Base-by-base conservation (phyloP, 345 rosid genomes). In the Raphanus sativus region DNA sequence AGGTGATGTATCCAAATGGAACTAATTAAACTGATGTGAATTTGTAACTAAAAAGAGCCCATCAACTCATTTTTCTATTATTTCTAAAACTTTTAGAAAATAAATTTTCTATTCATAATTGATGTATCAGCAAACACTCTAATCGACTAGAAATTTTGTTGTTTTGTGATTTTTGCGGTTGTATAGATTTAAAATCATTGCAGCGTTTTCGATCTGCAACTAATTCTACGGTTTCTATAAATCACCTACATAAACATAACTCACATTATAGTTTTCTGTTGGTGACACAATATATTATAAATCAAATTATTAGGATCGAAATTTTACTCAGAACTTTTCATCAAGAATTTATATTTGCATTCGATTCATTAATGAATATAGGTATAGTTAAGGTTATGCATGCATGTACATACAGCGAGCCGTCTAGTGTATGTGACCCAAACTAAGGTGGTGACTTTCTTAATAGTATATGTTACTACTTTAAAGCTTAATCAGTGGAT, bases 401-500 rank as follows among this genome's bases (percentile, higher is more conserved):
- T 56, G 29, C 52, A 45, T 45, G 6, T 45, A 13, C 52, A 45
- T 45, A 45, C 3, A 45, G 1, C 16, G 52, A 45, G 16, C 12
- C 52, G 52, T 45, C 16, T 45, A 45, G 16, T 45, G 60, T 73
- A n/a, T 67, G 77, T 77, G 77, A 67, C 81, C 77, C 77, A 61
- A 50, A 50, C 12, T n/a, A 62, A 61, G 73, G 58, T 73, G 34
- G 29, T 78, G 30, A 72, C 52, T 45, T 45, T 66, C 67, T 72
- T 78, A 73, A 28, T 65, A 45, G 15, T n/a, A n/a, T n/a, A n/a
- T 5, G 21, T 48, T 60, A 21, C 24, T 60, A 25, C 56, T 54
- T 77, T 73, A 61, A 73, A 67, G 65, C 77, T 72, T 72, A 78
- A 78, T 73, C 77, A 73, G 70, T 73, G 81, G 81, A 73, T 67